Evolutionary conservation across 1,139 yeast genomes (phyloP), one percentile per base, ranked within the genome.

Genomic region (Suhomyces choctaworum): DNA sequence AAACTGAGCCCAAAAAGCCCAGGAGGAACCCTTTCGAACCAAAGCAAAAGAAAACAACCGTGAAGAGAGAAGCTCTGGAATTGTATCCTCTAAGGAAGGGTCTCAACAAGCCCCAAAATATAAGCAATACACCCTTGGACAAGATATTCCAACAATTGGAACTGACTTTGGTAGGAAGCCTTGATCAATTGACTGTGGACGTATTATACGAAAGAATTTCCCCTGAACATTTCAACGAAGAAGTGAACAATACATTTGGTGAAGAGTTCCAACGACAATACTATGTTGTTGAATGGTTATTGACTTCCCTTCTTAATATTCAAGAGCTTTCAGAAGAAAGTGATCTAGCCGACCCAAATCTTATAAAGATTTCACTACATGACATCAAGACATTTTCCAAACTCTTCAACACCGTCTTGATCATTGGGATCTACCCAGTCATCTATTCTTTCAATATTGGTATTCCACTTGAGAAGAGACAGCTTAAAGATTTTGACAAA

Each of bases 361-460:
- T 85, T 34, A 73, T 90, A 13, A 67, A 83, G 6, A 82, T 90
- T 11, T 86, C 97, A 0, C 65, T 90, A 8, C 90, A 87, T 51
- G 97, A 90, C 54, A 79, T 90, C 68, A 82, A 80, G 52, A 74
- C 78, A 2, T 76, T 90, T 41, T 82, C 86, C 31, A 75, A 72
- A 19, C 53, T 90, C 31, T 60, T 82, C 16, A 83, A 82, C 42
- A 43, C 82, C 11, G 65, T 90, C 2, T 76, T 89, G 0, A 60
- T 83, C 1, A 82, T 79, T 42, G 90, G 95, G 0, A 69, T 89
- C 0, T 84, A 83, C 45, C 79, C 92, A 0, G 74, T 78, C 21
- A 47, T 87, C 3, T 75, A 79, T 2, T 45, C 55, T 1, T 68
- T 64, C 22, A 73, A 73, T 3, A 68, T 80, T 11, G 88, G 92